These are phyloP conservation scores for Mollisiaceae sp. DNA, from an alignment of 2,329 filamentous ascomycete genomes.

Conservation along the genomic window DNA sequence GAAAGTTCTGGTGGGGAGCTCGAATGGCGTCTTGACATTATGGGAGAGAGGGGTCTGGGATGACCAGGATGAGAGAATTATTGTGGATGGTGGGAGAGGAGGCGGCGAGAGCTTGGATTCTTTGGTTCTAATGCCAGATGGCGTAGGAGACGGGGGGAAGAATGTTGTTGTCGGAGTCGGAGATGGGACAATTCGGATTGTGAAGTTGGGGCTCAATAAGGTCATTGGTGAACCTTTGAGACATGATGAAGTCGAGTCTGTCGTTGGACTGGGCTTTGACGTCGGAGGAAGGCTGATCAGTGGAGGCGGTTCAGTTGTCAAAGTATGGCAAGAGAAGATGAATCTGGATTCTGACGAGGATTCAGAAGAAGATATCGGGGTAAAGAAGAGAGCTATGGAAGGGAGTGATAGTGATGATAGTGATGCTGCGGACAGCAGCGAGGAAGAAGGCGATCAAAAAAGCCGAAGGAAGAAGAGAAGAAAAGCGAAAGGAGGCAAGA, in stretches of 20 bases:
- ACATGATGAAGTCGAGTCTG: slow-evolving; percentile 88
- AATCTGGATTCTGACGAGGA: slow-evolving; percentile 51
- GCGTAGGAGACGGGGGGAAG: slow-evolving; percentile 70
- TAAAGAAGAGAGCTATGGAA: slow-evolving; percentile 38
- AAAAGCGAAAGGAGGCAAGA: slow-evolving; percentile 40
- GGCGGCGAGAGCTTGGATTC: slow-evolving; percentile 82
- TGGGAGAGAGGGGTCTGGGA: slow-evolving; percentile 97
- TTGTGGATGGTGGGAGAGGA: slow-evolving; percentile 66
- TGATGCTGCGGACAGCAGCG: slow-evolving; percentile 35
- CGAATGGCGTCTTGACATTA: slow-evolving; percentile 81
- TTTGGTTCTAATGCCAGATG: slow-evolving; percentile 73
- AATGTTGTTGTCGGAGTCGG: slow-evolving; percentile 81
- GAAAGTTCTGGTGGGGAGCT: slow-evolving; percentile 76
- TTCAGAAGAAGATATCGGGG: slow-evolving; percentile 51
- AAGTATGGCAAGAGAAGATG: slow-evolving; percentile 85
- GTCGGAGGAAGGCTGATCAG: slow-evolving; percentile 85
- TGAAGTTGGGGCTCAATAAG: slow-evolving; percentile 75
- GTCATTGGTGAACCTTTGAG: slow-evolving; percentile 65
- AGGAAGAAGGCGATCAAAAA: slow-evolving; percentile 36
- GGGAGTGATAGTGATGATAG: slow-evolving; percentile 37
- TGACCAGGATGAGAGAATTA: slow-evolving; percentile 88
- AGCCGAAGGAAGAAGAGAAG: slow-evolving; percentile 40
- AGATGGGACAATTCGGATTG: slow-evolving; percentile 78
- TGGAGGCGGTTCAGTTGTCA: slow-evolving; percentile 83
- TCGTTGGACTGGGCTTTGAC: slow-evolving; percentile 83